A percentile compares a stretch with the other conserved stretches of the same genome.
Evolutionary conservation across 1,284 basidiomycete genomes (phyloP).

Genomic region (Ceratobasidium papillatum): DNA sequence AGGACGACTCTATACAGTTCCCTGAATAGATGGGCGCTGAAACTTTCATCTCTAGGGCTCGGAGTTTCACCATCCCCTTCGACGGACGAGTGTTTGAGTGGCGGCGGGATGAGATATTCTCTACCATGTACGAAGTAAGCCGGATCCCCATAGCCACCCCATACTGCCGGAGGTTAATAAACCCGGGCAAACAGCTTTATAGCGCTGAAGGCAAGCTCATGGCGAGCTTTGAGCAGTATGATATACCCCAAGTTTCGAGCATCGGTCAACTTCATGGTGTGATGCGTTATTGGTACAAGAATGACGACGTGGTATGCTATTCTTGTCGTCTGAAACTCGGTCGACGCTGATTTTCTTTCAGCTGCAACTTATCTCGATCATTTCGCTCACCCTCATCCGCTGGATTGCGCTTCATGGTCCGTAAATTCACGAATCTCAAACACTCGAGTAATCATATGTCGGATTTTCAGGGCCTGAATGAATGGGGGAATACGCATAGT

Average conservation of each 20-base stretch:
- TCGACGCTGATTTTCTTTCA: neutral
- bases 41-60: neutral
- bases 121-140: constrained; percentile 31
- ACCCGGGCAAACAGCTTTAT: constrained; percentile 1
- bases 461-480: constrained; percentile 39
- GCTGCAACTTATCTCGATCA: constrained; percentile 33
- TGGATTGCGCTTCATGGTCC: constrained; percentile 61
- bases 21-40: neutral
- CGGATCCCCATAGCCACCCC: neutral
- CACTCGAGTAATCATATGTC: constrained; percentile 23
- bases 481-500: constrained; percentile 21
- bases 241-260: constrained; percentile 25
- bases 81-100: constrained; percentile 59
- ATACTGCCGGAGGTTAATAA: neutral
- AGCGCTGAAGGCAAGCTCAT: constrained; percentile 16
- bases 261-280: constrained; percentile 27
- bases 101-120: constrained; percentile 47
- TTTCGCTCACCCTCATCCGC: constrained; percentile 69
- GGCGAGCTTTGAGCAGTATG: constrained; percentile 35
- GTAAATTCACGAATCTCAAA: constrained; percentile 1
- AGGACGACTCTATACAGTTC: constrained; percentile 39
- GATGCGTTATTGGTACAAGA: constrained; percentile 36
- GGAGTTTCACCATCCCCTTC: constrained; percentile 39
- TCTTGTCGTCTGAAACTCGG: neutral
- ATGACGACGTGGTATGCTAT: constrained; percentile 17